Evolutionary conservation across 495 filamentous ascomycete genomes (phyloP).

Genomic region (Wilcoxina mikolae): DNA sequence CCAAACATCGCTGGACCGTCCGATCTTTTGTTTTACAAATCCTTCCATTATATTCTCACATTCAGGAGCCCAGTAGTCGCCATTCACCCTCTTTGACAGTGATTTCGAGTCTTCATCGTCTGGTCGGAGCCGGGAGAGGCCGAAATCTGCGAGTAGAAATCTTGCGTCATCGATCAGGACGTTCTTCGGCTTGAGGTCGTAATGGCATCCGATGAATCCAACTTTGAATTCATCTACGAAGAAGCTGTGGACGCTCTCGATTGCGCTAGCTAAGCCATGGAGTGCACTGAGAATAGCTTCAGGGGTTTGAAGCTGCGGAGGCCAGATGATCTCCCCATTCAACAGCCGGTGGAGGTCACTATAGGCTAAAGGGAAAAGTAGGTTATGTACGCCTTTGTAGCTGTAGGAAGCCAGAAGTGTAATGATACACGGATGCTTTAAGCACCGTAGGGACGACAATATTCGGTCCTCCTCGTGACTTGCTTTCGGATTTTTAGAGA

Average conservation of each 20-base stretch:
- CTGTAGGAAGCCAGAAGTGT: slow-evolving; percentile 13
- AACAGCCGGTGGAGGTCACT: slow-evolving; percentile 15
- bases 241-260: too few species aligned
- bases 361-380: slow-evolving; percentile 17
- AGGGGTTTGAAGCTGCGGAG: too few species aligned
- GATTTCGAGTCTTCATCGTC: slow-evolving; percentile 1
- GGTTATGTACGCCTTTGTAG: slow-evolving; percentile 12
- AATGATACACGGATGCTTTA: slow-evolving; percentile 14
- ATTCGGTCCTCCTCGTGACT: neutral
- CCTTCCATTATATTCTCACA: slow-evolving; percentile 9
- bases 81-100: neutral
- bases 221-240: too few species aligned
- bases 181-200: too few species aligned
- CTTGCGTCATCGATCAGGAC: too few species aligned
- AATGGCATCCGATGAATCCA: too few species aligned
- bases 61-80: slow-evolving; percentile 7
- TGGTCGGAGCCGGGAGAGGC: slow-evolving; percentile 8
- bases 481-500: neutral
- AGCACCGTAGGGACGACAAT: neutral
- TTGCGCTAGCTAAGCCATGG: too few species aligned
- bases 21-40: slow-evolving; percentile 3
- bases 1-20: slow-evolving; percentile 26
- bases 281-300: too few species aligned
- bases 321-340: too few species aligned
- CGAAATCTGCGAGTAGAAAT: too few species aligned